A percentile compares a stretch with the other conserved stretches of the same genome.
Conservation (phyloP, 1,284 basidiomycete genomes). For the Irpex lacteus region DNA sequence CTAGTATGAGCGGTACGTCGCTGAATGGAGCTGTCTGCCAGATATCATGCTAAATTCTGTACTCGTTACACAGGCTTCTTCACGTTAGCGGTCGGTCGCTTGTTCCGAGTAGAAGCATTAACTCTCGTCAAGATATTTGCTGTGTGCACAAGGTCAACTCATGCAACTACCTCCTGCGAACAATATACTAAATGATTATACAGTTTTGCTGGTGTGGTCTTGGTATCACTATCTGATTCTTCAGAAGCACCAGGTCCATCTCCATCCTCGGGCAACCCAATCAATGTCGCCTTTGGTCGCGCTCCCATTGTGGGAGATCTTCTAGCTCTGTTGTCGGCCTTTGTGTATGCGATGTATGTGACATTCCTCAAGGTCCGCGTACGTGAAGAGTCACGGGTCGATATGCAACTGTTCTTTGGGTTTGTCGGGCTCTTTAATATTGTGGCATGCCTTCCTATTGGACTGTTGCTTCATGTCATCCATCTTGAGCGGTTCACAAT, state of each 20-base stretch:
- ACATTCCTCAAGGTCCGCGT: slow-evolving; percentile 89
- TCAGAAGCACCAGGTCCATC: slow-evolving; percentile 23
- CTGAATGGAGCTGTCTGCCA: background rate
- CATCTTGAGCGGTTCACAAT: slow-evolving; percentile 77
- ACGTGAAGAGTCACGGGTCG: slow-evolving; percentile 78
- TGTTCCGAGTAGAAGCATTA: slow-evolving; percentile 82
- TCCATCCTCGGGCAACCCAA: slow-evolving; percentile 2
- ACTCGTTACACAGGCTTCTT: slow-evolving; percentile 76
- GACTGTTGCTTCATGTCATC: slow-evolving; percentile 75
- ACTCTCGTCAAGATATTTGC: slow-evolving; percentile 77
- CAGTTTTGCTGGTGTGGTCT: slow-evolving; percentile 83
- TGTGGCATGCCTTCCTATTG: slow-evolving; percentile 78
- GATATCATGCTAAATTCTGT: background rate
- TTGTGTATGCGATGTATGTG: slow-evolving; percentile 92
- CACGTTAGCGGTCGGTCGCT: slow-evolving; percentile 83
- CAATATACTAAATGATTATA: background rate
- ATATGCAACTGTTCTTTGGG: slow-evolving; percentile 94
- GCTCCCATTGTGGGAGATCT: slow-evolving; percentile 66
- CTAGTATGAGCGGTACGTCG: slow-evolving; percentile 81
- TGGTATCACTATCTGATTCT: slow-evolving; percentile 85
- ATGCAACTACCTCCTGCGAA: background rate
- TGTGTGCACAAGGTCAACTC: slow-evolving; percentile 72
- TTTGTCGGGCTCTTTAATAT: slow-evolving; percentile 94
- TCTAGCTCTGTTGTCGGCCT: slow-evolving; percentile 78
- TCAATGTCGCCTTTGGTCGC: slow-evolving; percentile 11